These are phyloP conservation scores for Bipolaris victoriae DNA, from an alignment of 2,329 filamentous ascomycete species.

Conservation along the genomic window DNA sequence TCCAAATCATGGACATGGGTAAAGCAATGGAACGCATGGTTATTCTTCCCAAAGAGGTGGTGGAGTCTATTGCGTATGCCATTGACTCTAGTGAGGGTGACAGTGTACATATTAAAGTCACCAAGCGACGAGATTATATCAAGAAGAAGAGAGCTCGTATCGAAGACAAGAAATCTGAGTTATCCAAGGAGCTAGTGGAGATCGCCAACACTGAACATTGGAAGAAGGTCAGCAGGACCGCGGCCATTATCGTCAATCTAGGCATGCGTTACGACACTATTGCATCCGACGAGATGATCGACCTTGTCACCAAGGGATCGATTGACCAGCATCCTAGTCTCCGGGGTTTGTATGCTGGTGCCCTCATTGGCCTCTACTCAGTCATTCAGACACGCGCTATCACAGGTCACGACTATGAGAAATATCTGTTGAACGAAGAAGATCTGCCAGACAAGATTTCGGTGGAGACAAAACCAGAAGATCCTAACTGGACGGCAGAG, in stretches of 20 bases:
- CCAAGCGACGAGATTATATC: slow-evolving; percentile 74
- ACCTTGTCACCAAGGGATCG: slow-evolving; percentile 80
- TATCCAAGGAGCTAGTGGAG: slow-evolving; percentile 82
- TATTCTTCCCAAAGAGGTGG: slow-evolving; percentile 72
- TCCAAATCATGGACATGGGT: slow-evolving; percentile 89
- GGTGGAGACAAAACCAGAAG: slow-evolving; percentile 71
- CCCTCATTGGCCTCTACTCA: slow-evolving; percentile 78
- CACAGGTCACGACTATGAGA: slow-evolving; percentile 84
- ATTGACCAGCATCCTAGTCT: slow-evolving; percentile 91
- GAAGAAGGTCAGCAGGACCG: slow-evolving; percentile 92
- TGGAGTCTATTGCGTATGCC: slow-evolving; percentile 66
- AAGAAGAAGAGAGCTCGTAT: slow-evolving; percentile 75
- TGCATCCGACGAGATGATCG: slow-evolving; percentile 79
- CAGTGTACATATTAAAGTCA: slow-evolving; percentile 67
- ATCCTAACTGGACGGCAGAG: slow-evolving; percentile 77
- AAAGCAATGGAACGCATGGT: slow-evolving; percentile 87
- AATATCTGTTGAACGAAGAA: slow-evolving; percentile 83
- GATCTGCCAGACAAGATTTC: slow-evolving; percentile 76
- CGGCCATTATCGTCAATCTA: slow-evolving; percentile 87
- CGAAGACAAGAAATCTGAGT: slow-evolving; percentile 78
- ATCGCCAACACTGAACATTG: slow-evolving; percentile 83
- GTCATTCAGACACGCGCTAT: slow-evolving; percentile 84
- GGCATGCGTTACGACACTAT: slow-evolving; percentile 91
- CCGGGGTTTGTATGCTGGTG: slow-evolving; percentile 79
- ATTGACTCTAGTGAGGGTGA: slow-evolving; percentile 50